Percentiles rank a stretch among this genome's conserved stretches.
Evolutionary conservation across 371 early-diverging fungal species (phyloP).

Genomic region (Rhizopus arrhizus): DNA sequence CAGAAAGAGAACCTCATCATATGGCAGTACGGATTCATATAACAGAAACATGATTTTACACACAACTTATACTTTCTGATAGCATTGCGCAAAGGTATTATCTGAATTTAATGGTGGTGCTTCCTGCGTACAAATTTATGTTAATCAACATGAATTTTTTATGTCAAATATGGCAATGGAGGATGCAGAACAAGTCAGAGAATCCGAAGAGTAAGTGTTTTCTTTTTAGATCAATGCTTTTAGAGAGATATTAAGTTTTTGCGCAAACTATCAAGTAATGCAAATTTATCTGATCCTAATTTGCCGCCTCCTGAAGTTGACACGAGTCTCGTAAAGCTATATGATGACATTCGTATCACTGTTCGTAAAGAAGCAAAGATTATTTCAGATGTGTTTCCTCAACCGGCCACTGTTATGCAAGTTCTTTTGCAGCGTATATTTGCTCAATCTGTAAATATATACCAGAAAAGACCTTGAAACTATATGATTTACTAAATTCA

Average conservation of each 20-base stretch:
- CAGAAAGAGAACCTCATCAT: slow-evolving; percentile 61
- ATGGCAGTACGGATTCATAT: slow-evolving; percentile 60
- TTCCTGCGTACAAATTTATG: slow-evolving; percentile 91
- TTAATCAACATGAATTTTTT: slow-evolving; percentile 96
- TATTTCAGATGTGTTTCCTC: slow-evolving; percentile 92
- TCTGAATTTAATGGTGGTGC: slow-evolving; percentile 95
- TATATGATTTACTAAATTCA: too few species aligned
- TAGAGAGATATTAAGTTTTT: background rate
- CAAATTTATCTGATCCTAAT: slow-evolving; percentile 46
- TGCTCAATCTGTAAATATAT: slow-evolving; percentile 82
- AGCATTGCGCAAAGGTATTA: slow-evolving; percentile 84
- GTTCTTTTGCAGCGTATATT: slow-evolving; percentile 92
- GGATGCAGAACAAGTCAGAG: slow-evolving; percentile 52
- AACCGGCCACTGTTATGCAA: slow-evolving; percentile 87
- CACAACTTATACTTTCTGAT: slow-evolving; percentile 10
- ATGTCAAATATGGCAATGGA: slow-evolving; percentile 77
- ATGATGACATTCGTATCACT: slow-evolving; percentile 79
- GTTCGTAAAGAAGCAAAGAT: slow-evolving; percentile 86
- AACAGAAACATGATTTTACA: background rate
- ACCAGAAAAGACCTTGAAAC: background rate
- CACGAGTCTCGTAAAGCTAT: slow-evolving; percentile 76
- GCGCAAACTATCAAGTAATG: slow-evolving; percentile 23
- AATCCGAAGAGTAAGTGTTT: slow-evolving; percentile 48
- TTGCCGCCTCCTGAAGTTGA: slow-evolving; percentile 73
- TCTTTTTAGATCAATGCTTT: background rate